Base-by-base conservation (phyloP, 2,329 filamentous ascomycete species). In the Ceratocystis smalleyi region DNA sequence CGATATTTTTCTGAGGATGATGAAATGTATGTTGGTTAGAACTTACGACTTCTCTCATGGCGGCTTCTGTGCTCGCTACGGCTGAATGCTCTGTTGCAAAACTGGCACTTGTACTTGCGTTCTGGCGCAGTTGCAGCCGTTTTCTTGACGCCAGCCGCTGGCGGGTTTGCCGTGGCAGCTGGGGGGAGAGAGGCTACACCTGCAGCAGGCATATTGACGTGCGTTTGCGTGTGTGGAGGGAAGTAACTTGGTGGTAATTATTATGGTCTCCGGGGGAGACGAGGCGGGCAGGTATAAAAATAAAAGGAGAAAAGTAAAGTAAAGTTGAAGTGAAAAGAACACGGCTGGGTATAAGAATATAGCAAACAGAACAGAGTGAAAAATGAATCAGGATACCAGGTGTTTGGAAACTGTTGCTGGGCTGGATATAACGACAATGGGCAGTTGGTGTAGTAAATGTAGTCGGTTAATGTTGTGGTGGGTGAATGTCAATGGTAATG, bases 51-150 rank as follows among this genome's bases (percentile, higher is more conserved):
- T 78, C 94, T 84, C 78, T 99, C 94, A 77, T 99, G 94, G 76
- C 94, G 83, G 77, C 91, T 96, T 71, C 94, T 85, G 76, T 99
- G 94, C 77, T 99, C 94, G 75, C 91, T 96, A 75, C 94, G 83
- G 78, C 91, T 96, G 76, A 99, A 99, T 68, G 94, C 94, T 76
- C 94, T 84, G 77, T 91, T 91, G 80, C 94, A 97, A 77, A 96
- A 97, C 80, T 96, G 91, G 79, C 94, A 99, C 76, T 97, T 96
- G 84, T 99, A 99, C 78, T 96, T 96, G 81, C 95, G 92, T 80
- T 97, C 94, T 65, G 91, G 90, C 70, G 84, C 65, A 47, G 61
- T 66, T 22, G 65, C 57, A 27, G 61, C 57, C 6, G 65, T 40
- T 12, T 64, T 66, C 17, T 59, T 66, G 24, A 45, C 32, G 57